Base-by-base conservation (phyloP, 495 filamentous ascomycete species). In the Aspergillus conjunctus region DNA sequence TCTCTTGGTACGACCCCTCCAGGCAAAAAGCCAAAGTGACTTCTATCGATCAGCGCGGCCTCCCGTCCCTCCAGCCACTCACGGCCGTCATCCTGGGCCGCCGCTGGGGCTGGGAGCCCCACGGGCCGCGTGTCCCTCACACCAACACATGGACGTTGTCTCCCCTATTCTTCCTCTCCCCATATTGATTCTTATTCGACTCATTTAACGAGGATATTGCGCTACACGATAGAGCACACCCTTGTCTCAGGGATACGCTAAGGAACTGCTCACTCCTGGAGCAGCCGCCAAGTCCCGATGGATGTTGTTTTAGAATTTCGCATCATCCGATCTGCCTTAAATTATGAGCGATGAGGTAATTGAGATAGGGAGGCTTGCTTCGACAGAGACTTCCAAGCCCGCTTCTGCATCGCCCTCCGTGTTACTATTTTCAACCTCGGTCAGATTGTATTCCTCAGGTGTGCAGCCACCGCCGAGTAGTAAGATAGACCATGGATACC, bases 111-210 rank as follows among this genome's bases (percentile, higher is more conserved):
- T 45, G 49, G n/a, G 17, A 54, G 62, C 66, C 66, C 66, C 62
- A 68, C 66, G 59, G 65, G 66, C 66, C 66, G 66, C 66, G 66
- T 68, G 66, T 68, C 66, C 66, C 39, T 55, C 54, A 18, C 44
- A 44, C 33, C 49, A 22, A 51, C 49, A 15, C 54, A 49, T 61
- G 51, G 37, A 60, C 48, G 56, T 44, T 46, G 57, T 49, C 34
- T 53, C 52, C 54, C 43, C 48, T 60, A 17, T 49, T 53, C 39
- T 37, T 55, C 31, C 21, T 21, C 37, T 8, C 8, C 10, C 20
- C 10, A 17, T 8, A 15, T 5, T 51, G 9, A 51, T 51, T 51
- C 32, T 31, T 32, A 32, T 51, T 18, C 18, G 20, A 33, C 1
- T 34, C 14, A 6, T 46, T 30, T 5, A 31, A 30, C 10, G 37